phyloP scores from a whole-genome alignment of 352 stramenopile species.

The Thalassiosira hispida region DNA sequence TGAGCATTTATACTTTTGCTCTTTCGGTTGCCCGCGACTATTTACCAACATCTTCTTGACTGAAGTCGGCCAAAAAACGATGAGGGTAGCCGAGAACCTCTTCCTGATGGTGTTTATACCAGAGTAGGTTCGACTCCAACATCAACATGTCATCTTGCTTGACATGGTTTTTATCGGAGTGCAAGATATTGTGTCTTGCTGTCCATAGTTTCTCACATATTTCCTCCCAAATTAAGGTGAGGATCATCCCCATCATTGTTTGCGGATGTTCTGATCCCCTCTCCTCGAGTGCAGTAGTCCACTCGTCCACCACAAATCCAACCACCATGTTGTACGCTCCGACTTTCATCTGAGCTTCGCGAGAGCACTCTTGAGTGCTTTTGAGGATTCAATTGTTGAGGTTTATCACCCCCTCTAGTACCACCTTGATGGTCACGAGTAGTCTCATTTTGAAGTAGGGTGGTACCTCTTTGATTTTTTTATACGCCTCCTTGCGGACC shows the following conservation, averaged over 20 bases:
- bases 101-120: slow-evolving; percentile 8
- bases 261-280: background rate
- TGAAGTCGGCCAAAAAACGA: background rate
- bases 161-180: background rate
- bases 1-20: too few relatives aligned
- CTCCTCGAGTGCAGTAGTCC: background rate
- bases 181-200: background rate
- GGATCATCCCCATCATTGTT: background rate
- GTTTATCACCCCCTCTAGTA: background rate
- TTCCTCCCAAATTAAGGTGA: slow-evolving; percentile 15
- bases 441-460: background rate
- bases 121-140: background rate
- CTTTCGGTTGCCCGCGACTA: too few relatives aligned
- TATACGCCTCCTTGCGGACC: background rate
- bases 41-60: background rate
- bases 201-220: slow-evolving; percentile 13
- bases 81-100: slow-evolving; percentile 16
- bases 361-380: background rate
- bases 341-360: background rate
- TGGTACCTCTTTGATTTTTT: background rate
- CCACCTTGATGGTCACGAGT: background rate
- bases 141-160: background rate
- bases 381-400: background rate
- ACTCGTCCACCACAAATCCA: background rate
- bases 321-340: slow-evolving; percentile 2